phyloP scores from a whole-genome alignment of 208 protist genomes.

The Crithidia sp. region DNA sequence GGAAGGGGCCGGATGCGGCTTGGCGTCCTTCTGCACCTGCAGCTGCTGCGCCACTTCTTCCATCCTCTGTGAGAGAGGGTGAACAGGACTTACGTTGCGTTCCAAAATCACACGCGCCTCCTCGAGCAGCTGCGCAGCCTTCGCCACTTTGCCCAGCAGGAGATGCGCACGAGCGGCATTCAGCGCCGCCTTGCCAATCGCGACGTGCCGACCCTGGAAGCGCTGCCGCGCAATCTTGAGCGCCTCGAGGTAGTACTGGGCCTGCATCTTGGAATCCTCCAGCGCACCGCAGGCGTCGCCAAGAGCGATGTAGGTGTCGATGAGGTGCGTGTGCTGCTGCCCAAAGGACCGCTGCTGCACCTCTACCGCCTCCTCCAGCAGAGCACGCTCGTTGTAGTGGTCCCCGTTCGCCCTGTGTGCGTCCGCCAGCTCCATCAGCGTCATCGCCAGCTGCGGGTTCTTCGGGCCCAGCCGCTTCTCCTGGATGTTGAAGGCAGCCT shows the following conservation, averaged over 20 bases:
- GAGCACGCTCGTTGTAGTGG: slow-evolving; percentile 67
- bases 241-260: slow-evolving; percentile 76
- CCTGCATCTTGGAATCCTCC: slow-evolving; percentile 53
- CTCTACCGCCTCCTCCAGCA: slow-evolving; percentile 76
- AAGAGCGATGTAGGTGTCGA: slow-evolving; percentile 75
- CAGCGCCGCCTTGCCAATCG: slow-evolving; percentile 58
- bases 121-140: slow-evolving; percentile 46
- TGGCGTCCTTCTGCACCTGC: slow-evolving; percentile 28
- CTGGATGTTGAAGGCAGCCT: slow-evolving; percentile 74
- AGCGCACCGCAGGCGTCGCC: slow-evolving; percentile 74
- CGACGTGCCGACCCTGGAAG: slow-evolving; percentile 68
- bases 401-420: slow-evolving; percentile 73
- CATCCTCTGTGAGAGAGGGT: slow-evolving; percentile 54
- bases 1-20: background rate
- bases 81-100: slow-evolving; percentile 50
- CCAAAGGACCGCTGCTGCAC: slow-evolving; percentile 86
- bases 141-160: slow-evolving; percentile 46
- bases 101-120: slow-evolving; percentile 63
- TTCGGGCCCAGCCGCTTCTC: slow-evolving; percentile 66
- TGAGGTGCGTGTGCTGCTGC: slow-evolving; percentile 69
- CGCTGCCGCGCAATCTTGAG: slow-evolving; percentile 68
- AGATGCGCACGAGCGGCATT: slow-evolving; percentile 68
- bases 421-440: slow-evolving; percentile 70
- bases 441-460: slow-evolving; percentile 84
- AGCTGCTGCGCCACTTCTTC: slow-evolving; percentile 38